Conservation (phyloP, 805 yeast genomes). For the Barnettozyma vustinii region DNA sequence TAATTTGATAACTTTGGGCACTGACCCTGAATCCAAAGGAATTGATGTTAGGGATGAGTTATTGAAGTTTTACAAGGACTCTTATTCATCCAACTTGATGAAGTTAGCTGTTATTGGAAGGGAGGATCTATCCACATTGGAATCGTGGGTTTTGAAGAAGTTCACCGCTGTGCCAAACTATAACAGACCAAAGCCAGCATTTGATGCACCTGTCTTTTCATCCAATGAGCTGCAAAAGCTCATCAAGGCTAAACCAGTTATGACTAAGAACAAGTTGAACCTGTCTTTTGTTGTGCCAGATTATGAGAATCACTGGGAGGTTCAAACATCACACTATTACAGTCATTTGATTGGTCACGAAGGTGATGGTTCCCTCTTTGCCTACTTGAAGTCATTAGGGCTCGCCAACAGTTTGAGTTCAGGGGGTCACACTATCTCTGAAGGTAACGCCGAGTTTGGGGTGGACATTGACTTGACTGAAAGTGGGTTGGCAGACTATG, state of each 20-base stretch:
- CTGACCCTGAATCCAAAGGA: conserved; percentile 52
- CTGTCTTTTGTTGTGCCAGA: conserved; percentile 76
- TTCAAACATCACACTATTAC: conserved; percentile 63
- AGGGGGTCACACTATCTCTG: conserved; percentile 61
- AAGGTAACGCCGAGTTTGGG: conserved; percentile 63
- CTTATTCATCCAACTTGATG: conserved; percentile 87
- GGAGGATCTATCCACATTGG: conserved; percentile 67
- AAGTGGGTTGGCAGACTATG: conserved; percentile 60
- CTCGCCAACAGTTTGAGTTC: conserved; percentile 80
- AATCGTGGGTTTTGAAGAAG: conserved; percentile 61
- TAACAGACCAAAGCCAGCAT: conserved; percentile 29
- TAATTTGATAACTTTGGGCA: conserved; percentile 67
- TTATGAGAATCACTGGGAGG: conserved; percentile 58
- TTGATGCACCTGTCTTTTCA: conserved; percentile 44
- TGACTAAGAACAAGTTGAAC: conserved; percentile 66
- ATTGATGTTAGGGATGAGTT: conserved; percentile 77
- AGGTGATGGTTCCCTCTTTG: conserved; percentile 77
- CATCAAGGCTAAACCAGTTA: conserved; percentile 72
- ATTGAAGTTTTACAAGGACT: conserved; percentile 62
- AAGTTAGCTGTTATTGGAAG: conserved; percentile 79
- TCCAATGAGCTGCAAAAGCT: conserved; percentile 45
- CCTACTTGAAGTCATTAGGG: conserved; percentile 60
- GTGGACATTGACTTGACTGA: conserved; percentile 73
- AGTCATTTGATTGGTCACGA: conserved; percentile 92
- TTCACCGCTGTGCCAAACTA: conserved; percentile 59